Base-by-base conservation (phyloP, 148 eudicot genomes). In the Rhododendron ferrugineum region DNA sequence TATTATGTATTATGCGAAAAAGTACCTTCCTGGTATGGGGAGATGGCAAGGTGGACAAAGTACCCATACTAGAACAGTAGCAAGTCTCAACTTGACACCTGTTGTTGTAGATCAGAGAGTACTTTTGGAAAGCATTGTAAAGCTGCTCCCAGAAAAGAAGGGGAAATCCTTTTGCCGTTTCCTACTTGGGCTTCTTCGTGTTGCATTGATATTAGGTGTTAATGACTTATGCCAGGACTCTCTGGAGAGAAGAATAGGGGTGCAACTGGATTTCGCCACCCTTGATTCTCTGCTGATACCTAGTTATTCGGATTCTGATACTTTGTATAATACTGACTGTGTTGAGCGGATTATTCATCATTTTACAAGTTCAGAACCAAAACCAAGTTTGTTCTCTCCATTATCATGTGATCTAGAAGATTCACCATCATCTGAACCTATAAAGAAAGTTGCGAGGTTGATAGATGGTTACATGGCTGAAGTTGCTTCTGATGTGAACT, bases 401-500 rank as follows among this genome's bases (percentile, higher is more conserved):
- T 83, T 88, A 22, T 92, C 94, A 7, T 82, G 88, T 74, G 93
- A 88, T 50, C 36, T 86, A 40, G 95, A 92, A 84, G 84, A 87
- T n/a, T 91, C 94, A 16, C 93, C 92, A 2, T 88, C 92, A 78
- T 87, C 92, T 82, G 92, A 84, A 76, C 95, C 93, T 2, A 85
- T 91, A 85, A 95, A 86, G 87, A 89, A 86, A 92, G 98, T 94
- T 84, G 96, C 97, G 40, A 95, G 88, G 88, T 87, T 95, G 90
- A 89, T 96, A 22, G 99, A 96, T 79, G 82, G 88, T 64, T 96
- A 96, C 86, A 89, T 96, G 83, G 99, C 95, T 49, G 99, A 96
- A 90, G 94, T 96, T 91, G 99, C 99, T 68, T 91, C 98, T 81
- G 99, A 96, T 86, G 95, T 92, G 88, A 95, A 94, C 89, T 87